Conservation (phyloP, 306 rosid genomes). For the Acacia confusa region DNA sequence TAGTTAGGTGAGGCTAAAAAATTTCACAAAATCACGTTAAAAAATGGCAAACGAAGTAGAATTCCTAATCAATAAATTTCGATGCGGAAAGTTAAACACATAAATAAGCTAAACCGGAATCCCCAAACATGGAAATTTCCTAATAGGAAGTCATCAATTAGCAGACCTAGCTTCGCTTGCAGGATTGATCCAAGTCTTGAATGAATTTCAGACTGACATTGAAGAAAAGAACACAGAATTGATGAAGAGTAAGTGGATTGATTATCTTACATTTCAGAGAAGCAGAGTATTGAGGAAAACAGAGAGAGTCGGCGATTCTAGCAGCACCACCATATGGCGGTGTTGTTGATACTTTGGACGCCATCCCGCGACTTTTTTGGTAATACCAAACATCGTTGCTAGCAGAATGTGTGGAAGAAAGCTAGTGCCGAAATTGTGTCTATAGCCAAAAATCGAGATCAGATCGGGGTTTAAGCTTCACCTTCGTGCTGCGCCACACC, state of each 20-base stretch:
- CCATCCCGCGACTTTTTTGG: conserved; percentile 36
- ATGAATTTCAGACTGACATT: not conserved
- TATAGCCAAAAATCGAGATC: too few species aligned
- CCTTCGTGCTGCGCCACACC: too few species aligned
- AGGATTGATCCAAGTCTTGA: not conserved
- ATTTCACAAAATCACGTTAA: not conserved
- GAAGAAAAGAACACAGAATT: not conserved
- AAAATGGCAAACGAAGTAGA: not conserved
- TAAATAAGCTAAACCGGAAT: not conserved
- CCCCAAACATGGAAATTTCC: not conserved
- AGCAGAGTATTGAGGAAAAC: conserved; percentile 86
- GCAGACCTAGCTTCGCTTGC: not conserved
- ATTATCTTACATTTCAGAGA: conserved; percentile 70
- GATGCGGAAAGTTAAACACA: not conserved
- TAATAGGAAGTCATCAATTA: not conserved
- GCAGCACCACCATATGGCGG: conserved; percentile 73
- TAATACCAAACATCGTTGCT: too few species aligned
- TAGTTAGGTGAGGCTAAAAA: not conserved
- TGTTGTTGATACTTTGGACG: conserved; percentile 50
- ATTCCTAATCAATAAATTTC: too few species aligned
- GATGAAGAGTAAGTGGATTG: not conserved
- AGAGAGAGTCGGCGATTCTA: conserved; percentile 76
- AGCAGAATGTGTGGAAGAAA: too few species aligned
- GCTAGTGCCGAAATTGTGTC: too few species aligned
- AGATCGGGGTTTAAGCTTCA: too few species aligned